Base-by-base conservation (phyloP, 75 land plant species). In the Picea sitchensis region DNA sequence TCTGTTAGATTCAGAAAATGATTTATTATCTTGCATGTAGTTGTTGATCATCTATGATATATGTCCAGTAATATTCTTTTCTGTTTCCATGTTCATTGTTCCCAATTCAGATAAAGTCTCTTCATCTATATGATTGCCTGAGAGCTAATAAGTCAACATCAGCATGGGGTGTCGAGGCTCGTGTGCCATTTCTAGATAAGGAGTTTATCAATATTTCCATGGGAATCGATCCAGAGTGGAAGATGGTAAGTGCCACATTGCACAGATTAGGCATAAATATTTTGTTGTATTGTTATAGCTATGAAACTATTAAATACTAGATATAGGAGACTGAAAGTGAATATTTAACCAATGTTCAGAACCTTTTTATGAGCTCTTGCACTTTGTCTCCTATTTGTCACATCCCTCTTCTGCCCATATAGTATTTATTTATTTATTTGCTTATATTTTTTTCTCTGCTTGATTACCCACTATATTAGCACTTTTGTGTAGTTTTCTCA, bases 151-250 rank as follows among this genome's bases (percentile, higher is more conserved):
- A 98, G 81, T 83, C 99, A 32, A 95, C 99, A 62, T 91, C 99
- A 32, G 99, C 99, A 58, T 98, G 98, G 98, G 99, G 99, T 51
- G 63, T 98, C 69, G 99, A 98, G 81, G 99, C 94, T 68, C 95
- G 99, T 17, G 99, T 98, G 9, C 99, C 99, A 13, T 98, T 98
- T 73, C 78, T 98, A 54, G 99, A 98, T 80, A 95, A 98, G 84
- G 94, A 95, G 44, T 98, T 98, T 68, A 88, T 98, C 59, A 82
- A 89, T 21, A 59, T 90, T 63, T 96, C 99, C 41, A 93, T 98
- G 98, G 83, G 79, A 34, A 95, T 98, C 56, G 99, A 98, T 84
- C 99, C 99, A 41, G 94, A 92, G 36, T 92, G 86, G 88, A 98
- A 98, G 87, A 95, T 98, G 99, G 98, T 95, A 81, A 61, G 81